These are phyloP conservation scores for Thraustotheca clavata DNA, from an alignment of 352 stramenopile species.

Conservation along the genomic window DNA sequence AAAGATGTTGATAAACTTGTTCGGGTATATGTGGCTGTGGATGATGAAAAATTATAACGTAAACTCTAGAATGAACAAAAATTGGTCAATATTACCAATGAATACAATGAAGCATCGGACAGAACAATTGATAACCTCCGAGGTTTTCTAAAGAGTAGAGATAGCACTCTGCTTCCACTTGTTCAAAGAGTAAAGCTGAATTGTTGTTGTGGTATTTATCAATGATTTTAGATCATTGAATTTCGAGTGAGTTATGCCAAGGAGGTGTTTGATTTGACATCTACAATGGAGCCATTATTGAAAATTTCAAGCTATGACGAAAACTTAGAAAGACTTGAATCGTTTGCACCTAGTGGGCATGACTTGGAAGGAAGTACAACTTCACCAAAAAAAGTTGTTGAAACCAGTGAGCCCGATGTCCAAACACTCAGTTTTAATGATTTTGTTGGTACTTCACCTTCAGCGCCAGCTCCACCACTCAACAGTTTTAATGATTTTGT, in stretches of 20 bases:
- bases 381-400: not conserved
- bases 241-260: slow-evolving; percentile 55
- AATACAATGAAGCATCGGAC: slow-evolving; percentile 61
- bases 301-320: slow-evolving; percentile 33
- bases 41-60: not conserved
- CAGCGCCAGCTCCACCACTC: not conserved
- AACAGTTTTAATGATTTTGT: not conserved
- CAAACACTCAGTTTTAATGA: slow-evolving; percentile 18
- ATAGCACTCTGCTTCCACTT: slow-evolving; percentile 51
- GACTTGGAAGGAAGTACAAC: not conserved
- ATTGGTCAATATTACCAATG: slow-evolving; percentile 44
- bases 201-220: not conserved
- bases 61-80: slow-evolving; percentile 62
- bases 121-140: slow-evolving; percentile 45
- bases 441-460: slow-evolving; percentile 3
- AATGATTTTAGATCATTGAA: slow-evolving; percentile 33
- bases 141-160: slow-evolving; percentile 48
- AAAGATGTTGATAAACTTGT: slow-evolving; percentile 71
- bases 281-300: slow-evolving; percentile 41
- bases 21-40: slow-evolving; percentile 27
- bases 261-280: slow-evolving; percentile 42
- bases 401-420: slow-evolving; percentile 1
- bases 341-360: slow-evolving; percentile 25
- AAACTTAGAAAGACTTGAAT: slow-evolving; percentile 37
- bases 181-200: slow-evolving; percentile 34